These are phyloP conservation scores for Diddensiella caesifluorescens DNA, from an alignment of 805 yeast species.

Conservation along the genomic window DNA sequence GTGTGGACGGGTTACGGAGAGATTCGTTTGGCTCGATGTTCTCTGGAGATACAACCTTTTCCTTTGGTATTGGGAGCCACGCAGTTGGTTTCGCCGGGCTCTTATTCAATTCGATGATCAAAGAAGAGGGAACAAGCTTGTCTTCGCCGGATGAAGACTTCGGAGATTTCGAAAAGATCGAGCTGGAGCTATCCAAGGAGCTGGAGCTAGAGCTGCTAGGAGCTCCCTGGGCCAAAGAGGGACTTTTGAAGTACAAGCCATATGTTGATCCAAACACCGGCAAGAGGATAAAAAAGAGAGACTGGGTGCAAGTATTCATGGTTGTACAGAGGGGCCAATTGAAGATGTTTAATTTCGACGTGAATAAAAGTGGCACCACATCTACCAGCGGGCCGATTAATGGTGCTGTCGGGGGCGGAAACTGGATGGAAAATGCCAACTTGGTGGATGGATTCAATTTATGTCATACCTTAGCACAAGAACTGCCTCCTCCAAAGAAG, in stretches of 20 bases:
- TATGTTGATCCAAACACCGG: constrained; percentile 26
- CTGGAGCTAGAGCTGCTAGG: constrained; percentile 60
- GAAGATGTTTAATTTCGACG: constrained; percentile 48
- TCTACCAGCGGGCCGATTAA: constrained; percentile 18
- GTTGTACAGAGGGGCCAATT: constrained; percentile 66
- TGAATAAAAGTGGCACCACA: constrained; percentile 11
- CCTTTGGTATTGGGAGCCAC: constrained; percentile 28
- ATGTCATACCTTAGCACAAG: constrained; percentile 42
- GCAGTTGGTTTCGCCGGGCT: constrained; percentile 32
- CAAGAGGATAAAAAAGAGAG: constrained; percentile 26
- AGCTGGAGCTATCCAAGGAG: constrained; percentile 45
- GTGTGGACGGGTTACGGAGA: constrained; percentile 14
- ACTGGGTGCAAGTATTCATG: constrained; percentile 51
- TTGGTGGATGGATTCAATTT: constrained; percentile 49
- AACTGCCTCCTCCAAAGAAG: constrained; percentile 31
- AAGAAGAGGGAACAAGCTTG: constrained; percentile 19
- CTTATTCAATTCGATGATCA: constrained; percentile 28
- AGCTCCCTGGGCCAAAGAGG: constrained; percentile 76
- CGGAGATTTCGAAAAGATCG: constrained; percentile 26
- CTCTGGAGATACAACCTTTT: constrained; percentile 34
- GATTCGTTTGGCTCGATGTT: constrained; percentile 30
- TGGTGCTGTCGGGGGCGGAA: constrained; percentile 51
- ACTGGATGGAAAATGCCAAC: constrained; percentile 62
- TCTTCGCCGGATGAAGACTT: constrained; percentile 19
- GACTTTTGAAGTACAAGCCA: constrained; percentile 43